Evolutionary conservation across 73 alveolate genomes (phyloP).

Genomic region (Stentor coeruleus): DNA sequence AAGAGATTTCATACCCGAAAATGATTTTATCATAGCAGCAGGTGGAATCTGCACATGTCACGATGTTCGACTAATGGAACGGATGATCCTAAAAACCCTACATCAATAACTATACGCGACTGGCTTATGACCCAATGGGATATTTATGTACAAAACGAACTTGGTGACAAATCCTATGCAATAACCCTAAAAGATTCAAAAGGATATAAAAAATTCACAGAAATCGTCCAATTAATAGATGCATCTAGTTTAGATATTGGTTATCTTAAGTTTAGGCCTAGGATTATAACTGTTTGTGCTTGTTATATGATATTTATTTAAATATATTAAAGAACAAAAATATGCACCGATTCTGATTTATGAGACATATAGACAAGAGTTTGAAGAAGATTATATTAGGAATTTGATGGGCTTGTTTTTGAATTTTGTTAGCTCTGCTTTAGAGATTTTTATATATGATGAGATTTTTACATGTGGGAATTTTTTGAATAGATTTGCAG

Average conservation of each 20-base stretch:
- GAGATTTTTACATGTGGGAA: not conserved
- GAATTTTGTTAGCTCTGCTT: not conserved
- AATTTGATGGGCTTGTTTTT: not conserved
- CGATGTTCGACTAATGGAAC: constrained; percentile 37
- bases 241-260: constrained; percentile 35
- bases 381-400: not conserved
- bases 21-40: constrained; percentile 65
- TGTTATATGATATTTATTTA: not conserved
- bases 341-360: not conserved
- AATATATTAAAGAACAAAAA: not conserved
- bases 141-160: not conserved
- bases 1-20: constrained; percentile 73
- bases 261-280: constrained; percentile 17
- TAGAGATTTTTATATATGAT: not conserved
- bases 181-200: not conserved
- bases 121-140: constrained; percentile 53
- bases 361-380: not conserved
- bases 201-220: constrained; percentile 29
- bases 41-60: constrained; percentile 54
- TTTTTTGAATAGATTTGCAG: not conserved
- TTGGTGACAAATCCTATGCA: not conserved
- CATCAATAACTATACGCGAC: constrained; percentile 30
- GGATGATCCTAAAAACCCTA: constrained; percentile 34
- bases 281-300: not conserved
- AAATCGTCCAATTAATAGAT: constrained; percentile 32